These are phyloP conservation scores for Penicillium goetzii DNA, from an alignment of 495 filamentous ascomycete species.

Conservation along the genomic window DNA sequence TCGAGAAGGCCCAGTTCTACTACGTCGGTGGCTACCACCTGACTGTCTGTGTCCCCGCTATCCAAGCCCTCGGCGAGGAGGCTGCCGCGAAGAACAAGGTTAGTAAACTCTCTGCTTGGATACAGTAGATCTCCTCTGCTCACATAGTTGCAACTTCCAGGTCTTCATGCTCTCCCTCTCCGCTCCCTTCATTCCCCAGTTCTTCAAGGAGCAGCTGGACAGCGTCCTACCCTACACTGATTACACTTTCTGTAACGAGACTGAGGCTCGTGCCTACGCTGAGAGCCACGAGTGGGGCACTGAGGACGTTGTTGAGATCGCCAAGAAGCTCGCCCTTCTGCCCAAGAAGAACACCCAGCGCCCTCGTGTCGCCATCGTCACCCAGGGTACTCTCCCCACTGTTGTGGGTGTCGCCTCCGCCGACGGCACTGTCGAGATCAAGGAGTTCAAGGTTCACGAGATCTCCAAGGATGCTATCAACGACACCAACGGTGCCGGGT, in stretches of 20 bases:
- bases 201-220: slow-evolving; percentile 96
- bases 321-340: slow-evolving; percentile 78
- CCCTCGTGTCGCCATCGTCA: slow-evolving; percentile 83
- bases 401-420: slow-evolving; percentile 68
- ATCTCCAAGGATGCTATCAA: slow-evolving; percentile 76
- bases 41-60: slow-evolving; percentile 86
- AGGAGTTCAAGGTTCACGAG: slow-evolving; percentile 77
- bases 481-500: slow-evolving; percentile 95
- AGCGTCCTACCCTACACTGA: slow-evolving; percentile 87
- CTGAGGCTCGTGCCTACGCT: slow-evolving; percentile 84
- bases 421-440: slow-evolving; percentile 66
- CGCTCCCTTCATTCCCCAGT: slow-evolving; percentile 93
- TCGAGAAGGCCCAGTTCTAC: slow-evolving; percentile 83
- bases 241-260: slow-evolving; percentile 96
- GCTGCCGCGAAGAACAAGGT: slow-evolving; percentile 86
- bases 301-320: slow-evolving; percentile 84
- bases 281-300: slow-evolving; percentile 71
- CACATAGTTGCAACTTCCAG: slow-evolving; percentile 36
- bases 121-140: slow-evolving; percentile 4
- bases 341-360: slow-evolving; percentile 88
- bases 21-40: slow-evolving; percentile 93
- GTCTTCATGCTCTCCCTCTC: slow-evolving; percentile 85
- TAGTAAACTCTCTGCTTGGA: slow-evolving; percentile 8
- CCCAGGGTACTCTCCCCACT: slow-evolving; percentile 90
- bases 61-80: slow-evolving; percentile 85